These are phyloP conservation scores for Pichia sp. DNA, from an alignment of 1,139 yeast genomes.

Conservation along the genomic window DNA sequence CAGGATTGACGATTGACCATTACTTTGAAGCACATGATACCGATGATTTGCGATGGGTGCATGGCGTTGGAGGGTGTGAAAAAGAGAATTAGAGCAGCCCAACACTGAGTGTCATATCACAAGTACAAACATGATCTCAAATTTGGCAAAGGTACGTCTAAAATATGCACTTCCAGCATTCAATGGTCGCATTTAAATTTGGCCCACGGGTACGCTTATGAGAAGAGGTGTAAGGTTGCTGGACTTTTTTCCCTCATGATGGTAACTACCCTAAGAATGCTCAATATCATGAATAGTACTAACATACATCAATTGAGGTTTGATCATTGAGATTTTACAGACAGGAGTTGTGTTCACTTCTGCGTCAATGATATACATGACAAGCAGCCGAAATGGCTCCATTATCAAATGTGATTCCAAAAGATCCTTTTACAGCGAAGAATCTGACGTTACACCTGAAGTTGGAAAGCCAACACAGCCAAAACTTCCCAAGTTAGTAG, in stretches of 20 bases:
- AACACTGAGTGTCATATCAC: too few relatives aligned
- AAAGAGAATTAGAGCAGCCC: too few relatives aligned
- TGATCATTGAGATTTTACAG: constrained; percentile 1
- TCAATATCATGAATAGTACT: not conserved
- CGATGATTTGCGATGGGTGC: too few relatives aligned
- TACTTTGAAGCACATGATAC: too few relatives aligned
- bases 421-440: constrained; percentile 51
- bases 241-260: too few relatives aligned
- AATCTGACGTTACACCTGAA: constrained; percentile 46
- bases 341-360: constrained; percentile 10
- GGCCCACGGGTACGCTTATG: too few relatives aligned
- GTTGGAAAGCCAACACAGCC: constrained; percentile 32
- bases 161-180: too few relatives aligned
- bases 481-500: constrained; percentile 31
- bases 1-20: too few relatives aligned
- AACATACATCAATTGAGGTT: not conserved
- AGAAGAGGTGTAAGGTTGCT: too few relatives aligned
- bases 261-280: too few relatives aligned
- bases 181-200: too few relatives aligned
- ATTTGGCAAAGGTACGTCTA: constrained; percentile 1
- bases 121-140: not conserved
- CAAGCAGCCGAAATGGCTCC: not conserved
- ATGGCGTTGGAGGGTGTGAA: too few relatives aligned
- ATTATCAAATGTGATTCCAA: constrained; percentile 8
- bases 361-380: constrained; percentile 3